These are phyloP conservation scores for Leonotis leonurus DNA, from an alignment of 257 asterid genomes.

Conservation along the genomic window DNA sequence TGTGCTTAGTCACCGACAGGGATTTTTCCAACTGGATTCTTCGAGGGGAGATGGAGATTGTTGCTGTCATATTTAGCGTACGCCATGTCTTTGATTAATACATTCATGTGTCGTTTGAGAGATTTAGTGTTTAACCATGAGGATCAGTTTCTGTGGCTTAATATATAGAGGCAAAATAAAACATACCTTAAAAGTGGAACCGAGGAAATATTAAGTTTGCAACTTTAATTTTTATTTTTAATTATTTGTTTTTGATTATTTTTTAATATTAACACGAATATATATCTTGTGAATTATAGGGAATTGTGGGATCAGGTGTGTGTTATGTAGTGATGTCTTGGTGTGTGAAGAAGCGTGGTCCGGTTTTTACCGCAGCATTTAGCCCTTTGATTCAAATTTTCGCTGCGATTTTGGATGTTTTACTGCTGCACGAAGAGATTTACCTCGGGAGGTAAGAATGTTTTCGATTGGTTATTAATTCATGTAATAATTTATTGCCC, in stretches of 20 bases:
- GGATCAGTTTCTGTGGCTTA: too few relatives aligned
- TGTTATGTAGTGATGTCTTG: slow-evolving; percentile 60
- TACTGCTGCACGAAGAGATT: slow-evolving; percentile 50
- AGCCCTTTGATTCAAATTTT: slow-evolving; percentile 67
- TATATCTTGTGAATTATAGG: slow-evolving; percentile 25
- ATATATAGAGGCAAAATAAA: too few relatives aligned
- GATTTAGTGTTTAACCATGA: too few relatives aligned
- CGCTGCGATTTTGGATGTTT: slow-evolving; percentile 60
- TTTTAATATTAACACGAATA: background rate
- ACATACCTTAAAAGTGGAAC: too few relatives aligned
- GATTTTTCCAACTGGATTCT: slow-evolving; percentile 47
- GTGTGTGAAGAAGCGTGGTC: slow-evolving; percentile 67
- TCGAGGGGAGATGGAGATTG: slow-evolving; percentile 43
- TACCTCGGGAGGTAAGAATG: slow-evolving; percentile 55
- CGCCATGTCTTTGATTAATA: too few relatives aligned
- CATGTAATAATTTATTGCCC: too few relatives aligned
- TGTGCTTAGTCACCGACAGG: slow-evolving; percentile 38
- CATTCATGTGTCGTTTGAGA: too few relatives aligned
- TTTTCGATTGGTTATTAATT: too few relatives aligned
- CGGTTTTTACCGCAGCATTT: slow-evolving; percentile 77
- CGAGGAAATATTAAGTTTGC: too few relatives aligned
- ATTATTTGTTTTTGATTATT: too few relatives aligned
- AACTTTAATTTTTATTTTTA: too few relatives aligned
- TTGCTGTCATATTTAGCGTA: slow-evolving; percentile 40
- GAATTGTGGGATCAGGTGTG: slow-evolving; percentile 66